Conservation (phyloP, 2,329 filamentous ascomycete species). For the Cephalotrichum gorgonifer region DNA sequence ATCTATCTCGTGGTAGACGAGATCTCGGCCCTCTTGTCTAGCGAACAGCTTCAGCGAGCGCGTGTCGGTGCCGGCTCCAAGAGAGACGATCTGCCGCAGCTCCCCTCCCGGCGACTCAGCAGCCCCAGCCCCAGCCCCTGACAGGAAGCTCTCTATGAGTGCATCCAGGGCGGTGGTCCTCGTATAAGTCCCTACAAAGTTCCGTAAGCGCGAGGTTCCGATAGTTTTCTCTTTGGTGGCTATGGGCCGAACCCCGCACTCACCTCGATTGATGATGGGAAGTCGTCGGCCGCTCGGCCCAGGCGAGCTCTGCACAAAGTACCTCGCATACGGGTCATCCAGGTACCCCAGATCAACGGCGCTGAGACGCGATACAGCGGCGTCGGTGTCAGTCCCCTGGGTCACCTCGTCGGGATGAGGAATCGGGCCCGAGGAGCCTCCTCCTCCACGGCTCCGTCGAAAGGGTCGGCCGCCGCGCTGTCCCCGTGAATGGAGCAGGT, state of each 20-base stretch:
- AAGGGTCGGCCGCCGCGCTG: conserved; percentile 29
- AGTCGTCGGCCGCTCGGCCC: conserved; percentile 50
- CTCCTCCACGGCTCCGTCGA: conserved; percentile 21
- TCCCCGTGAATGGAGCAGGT: conserved; percentile 54
- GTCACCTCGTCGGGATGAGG: conserved; percentile 58
- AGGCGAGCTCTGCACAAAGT: conserved; percentile 45
- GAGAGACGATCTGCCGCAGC: conserved; percentile 70
- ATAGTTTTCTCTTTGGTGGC: too few species aligned
- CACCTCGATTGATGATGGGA: conserved; percentile 91
- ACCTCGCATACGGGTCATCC: conserved; percentile 64
- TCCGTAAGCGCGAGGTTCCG: neutral
- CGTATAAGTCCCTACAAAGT: conserved; percentile 69
- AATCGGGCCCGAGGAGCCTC: conserved; percentile 11
- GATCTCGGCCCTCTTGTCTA: conserved; percentile 20
- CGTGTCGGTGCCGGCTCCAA: conserved; percentile 91
- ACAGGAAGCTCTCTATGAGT: conserved; percentile 64
- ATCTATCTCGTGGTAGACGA: conserved; percentile 88
- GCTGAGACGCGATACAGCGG: conserved; percentile 78
- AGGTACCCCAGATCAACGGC: conserved; percentile 81
- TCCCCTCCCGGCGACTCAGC: conserved; percentile 12
- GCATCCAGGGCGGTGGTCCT: conserved; percentile 74
- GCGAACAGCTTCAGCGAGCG: conserved; percentile 67
- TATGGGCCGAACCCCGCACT: neutral
- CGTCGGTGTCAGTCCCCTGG: conserved; percentile 86
- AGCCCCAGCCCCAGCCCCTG: conserved; percentile 19